Evolutionary conservation across 768 basidiomycete genomes (phyloP), one percentile per base, ranked within the genome.

Genomic region (Tubosaeta brunneosetosa): DNA sequence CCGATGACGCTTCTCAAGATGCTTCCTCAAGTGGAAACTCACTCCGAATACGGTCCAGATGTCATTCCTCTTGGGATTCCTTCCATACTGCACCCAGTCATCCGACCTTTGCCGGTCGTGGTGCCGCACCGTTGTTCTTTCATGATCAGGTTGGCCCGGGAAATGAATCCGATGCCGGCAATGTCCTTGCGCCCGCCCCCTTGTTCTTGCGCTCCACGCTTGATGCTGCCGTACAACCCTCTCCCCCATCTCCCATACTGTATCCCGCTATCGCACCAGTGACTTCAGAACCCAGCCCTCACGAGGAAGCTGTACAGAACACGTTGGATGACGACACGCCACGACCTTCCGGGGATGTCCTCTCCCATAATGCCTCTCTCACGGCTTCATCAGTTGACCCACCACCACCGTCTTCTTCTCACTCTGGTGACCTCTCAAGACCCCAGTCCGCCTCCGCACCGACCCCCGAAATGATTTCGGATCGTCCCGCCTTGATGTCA

Each of bases 1-100:
- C 67, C 34, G 69, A 69, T 51, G 67, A 65, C 47, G 62, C 63
- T 11, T 71, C 67, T 25, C 66, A 63, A 49, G 67, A 64, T 17
- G 63, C 60, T 32, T 60, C 61, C 10, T 33, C 59, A 22, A 66
- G 64, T 25, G 53, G 60, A 25, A 66, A 56, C 45, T 60, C 67
- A 4, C 57, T 56, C 48, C 34, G 26, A 13, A 37, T 58, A 16
- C 65, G 55, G 37, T 58, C 53, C 26, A 57, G 63, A 52, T 61
- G 63, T 6, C 45, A 56, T 36, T 67, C 67, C n/a, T 36, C 61
- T 19, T 59, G 47, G 54, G 69, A 67, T 44, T 49, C 53, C 12
- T 41, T 56, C 10, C 56, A 31, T 32, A 44, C 55, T 0, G 12
- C 54, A 3, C 49, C 56, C 32, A 40, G 48, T 9, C 50, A 55